Evolutionary conservation across 371 early-diverging fungal species (phyloP), one percentile per base, ranked within the genome.

Genomic region (Circinella minor): DNA sequence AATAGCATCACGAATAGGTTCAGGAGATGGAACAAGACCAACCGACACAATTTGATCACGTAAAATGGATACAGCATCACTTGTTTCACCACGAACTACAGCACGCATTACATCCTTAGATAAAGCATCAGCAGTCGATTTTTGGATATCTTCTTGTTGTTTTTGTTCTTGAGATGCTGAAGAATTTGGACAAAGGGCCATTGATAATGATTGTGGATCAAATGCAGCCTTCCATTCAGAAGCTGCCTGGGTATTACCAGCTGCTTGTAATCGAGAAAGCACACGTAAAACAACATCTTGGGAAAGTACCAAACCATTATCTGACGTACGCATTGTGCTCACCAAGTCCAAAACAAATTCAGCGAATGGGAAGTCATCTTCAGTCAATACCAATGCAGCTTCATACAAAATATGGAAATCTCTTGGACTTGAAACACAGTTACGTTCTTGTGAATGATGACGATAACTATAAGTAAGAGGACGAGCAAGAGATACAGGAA

Each of bases 1-100:
- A 69, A 83, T 81, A 3, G 80, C 80, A 63, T 83, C 84, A 48
- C 84, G 81, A 18, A 81, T 68, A 11, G 78, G 69, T 47, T 83
- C 81, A 51, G 78, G 71, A 6, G 70, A 49, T 36, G 84, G 84
- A 10, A 77, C 70, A 18, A 72, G 55, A 5, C 70, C 73, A 9
- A 48, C 49, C 0, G 65, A 61, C 27, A 78, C 67, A 49, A 80
- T 72, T 11, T 68, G 51, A 10, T 74, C 61, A 61, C 73, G 67
- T 34, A 81, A 67, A 55, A 72, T 72, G 48, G 66, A 55, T 3
- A 75, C 65, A 27, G 78, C 75, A 4, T 70, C 69, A 36, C 62
- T 71, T 11, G 65, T 60, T 1, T 76, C 60, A 5, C 75, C 72
- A 27, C 72, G 73, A 27, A 67, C 69, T 62, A 76, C 71, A 9